phyloP scores from a whole-genome alignment of 352 stramenopile genomes.

The Phytophthora tentaculata region DNA sequence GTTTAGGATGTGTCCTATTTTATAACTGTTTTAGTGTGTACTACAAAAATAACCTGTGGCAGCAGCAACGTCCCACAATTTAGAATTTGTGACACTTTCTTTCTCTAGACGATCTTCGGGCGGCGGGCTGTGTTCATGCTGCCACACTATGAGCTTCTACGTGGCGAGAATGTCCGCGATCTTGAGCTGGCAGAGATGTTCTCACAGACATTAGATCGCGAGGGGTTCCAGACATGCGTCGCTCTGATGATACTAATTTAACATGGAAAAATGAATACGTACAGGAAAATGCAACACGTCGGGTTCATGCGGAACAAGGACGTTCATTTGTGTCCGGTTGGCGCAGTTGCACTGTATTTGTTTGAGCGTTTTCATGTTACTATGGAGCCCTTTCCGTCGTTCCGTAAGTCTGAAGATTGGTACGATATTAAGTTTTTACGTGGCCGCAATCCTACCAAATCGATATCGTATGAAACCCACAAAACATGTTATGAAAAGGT shows the following conservation, averaged over 20 bases:
- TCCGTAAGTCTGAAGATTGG: neutral
- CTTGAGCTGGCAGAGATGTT: neutral
- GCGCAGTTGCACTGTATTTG: constrained; percentile 3
- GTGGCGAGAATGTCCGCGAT: too few species aligned
- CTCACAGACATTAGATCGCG: constrained; percentile 6
- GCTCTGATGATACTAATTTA: neutral
- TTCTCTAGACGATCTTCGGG: too few species aligned
- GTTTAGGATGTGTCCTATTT: too few species aligned
- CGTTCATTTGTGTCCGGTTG: constrained; percentile 4
- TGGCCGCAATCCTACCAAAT: neutral
- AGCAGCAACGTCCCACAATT: too few species aligned
- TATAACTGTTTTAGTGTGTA: too few species aligned
- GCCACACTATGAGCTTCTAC: too few species aligned
- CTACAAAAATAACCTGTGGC: too few species aligned
- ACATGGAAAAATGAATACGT: constrained; percentile 6
- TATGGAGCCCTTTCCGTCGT: neutral
- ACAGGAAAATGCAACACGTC: constrained; percentile 7
- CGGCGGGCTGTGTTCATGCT: too few species aligned
- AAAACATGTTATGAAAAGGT: constrained; percentile 7
- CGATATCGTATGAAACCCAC: constrained; percentile 2
- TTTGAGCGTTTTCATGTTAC: constrained; percentile 4
- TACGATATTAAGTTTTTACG: constrained; percentile 14
- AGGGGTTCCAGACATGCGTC: constrained; percentile 9
- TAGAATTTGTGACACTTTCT: too few species aligned
- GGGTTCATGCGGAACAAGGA: constrained; percentile 10